Percentiles rank a stretch among this genome's conserved stretches.
phyloP scores from a whole-genome alignment of 495 filamentous ascomycete species.

The Aspergillus bertholletiae region DNA sequence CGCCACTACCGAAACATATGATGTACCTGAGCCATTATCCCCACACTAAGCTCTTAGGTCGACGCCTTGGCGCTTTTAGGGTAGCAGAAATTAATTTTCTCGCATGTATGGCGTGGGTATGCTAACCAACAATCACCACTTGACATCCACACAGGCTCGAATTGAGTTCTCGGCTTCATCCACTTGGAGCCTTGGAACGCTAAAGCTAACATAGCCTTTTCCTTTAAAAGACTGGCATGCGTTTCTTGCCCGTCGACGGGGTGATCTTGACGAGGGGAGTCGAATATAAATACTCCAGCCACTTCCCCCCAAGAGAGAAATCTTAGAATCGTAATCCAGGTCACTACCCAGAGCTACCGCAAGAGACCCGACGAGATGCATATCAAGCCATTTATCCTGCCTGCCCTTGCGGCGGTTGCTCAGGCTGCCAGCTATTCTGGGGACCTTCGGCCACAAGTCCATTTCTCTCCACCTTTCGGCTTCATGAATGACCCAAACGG shows the following conservation, averaged over 20 bases:
- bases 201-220: background rate
- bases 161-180: background rate
- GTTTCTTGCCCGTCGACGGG: background rate
- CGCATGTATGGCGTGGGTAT: background rate
- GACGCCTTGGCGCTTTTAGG: background rate
- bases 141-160: background rate
- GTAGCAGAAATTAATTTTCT: background rate
- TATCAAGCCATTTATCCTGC: background rate
- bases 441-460: conserved; percentile 34
- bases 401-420: conserved; percentile 2
- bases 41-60: background rate
- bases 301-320: background rate
- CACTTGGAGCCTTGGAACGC: background rate
- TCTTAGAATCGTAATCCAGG: background rate
- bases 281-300: background rate
- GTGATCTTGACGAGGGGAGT: background rate
- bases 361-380: conserved; percentile 1
- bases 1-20: conserved; percentile 20
- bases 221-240: background rate
- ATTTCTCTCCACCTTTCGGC: conserved; percentile 47
- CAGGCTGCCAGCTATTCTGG: conserved; percentile 31
- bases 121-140: background rate
- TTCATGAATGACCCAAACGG: conserved; percentile 61
- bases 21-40: background rate
- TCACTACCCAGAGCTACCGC: background rate